phyloP scores from a whole-genome alignment of 192 early-diverging fungal species.

The Martensiomyces pterosporus region DNA sequence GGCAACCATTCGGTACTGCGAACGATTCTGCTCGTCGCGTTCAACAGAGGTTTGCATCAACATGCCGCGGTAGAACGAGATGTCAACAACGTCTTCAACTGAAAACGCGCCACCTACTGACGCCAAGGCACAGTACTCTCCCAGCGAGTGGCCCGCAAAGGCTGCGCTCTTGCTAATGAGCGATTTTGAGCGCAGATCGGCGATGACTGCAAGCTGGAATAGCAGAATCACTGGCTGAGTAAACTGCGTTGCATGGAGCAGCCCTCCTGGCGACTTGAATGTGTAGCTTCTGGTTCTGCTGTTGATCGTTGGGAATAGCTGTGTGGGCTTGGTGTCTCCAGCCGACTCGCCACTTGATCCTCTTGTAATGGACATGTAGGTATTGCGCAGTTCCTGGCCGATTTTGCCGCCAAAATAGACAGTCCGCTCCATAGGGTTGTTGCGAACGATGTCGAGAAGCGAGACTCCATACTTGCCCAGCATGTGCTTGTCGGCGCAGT shows the following conservation, averaged over 20 bases:
- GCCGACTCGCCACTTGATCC: no score
- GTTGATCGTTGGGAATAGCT: constrained; percentile 76
- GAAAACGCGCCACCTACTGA: constrained; percentile 75
- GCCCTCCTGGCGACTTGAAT: constrained; percentile 71
- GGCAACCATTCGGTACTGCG: constrained; percentile 88
- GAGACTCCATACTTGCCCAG: constrained; percentile 78
- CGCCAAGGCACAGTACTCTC: constrained; percentile 82
- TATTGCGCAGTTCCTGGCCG: constrained; percentile 72
- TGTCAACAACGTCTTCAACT: constrained; percentile 75
- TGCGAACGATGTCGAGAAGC: constrained; percentile 83
- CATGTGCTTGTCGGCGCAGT: constrained; percentile 84
- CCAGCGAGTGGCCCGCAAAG: constrained; percentile 87
- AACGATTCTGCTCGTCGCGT: constrained; percentile 70
- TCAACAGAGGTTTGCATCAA: constrained; percentile 87
- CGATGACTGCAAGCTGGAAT: constrained; percentile 85
- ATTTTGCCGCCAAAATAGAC: constrained; percentile 82
- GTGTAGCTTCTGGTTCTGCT: constrained; percentile 72
- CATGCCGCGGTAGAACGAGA: constrained; percentile 90
- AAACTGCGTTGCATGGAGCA: constrained; percentile 86
- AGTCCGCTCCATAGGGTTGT: constrained; percentile 59
- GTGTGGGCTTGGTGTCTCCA: constrained; percentile 55
- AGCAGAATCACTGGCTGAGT: constrained; percentile 83
- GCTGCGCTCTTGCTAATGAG: constrained; percentile 70
- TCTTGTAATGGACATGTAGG: constrained; percentile 75
- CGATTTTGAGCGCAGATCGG: constrained; percentile 71